Conservation (phyloP, 1,284 basidiomycete species). For the Ceratobasidium papillatum region DNA sequence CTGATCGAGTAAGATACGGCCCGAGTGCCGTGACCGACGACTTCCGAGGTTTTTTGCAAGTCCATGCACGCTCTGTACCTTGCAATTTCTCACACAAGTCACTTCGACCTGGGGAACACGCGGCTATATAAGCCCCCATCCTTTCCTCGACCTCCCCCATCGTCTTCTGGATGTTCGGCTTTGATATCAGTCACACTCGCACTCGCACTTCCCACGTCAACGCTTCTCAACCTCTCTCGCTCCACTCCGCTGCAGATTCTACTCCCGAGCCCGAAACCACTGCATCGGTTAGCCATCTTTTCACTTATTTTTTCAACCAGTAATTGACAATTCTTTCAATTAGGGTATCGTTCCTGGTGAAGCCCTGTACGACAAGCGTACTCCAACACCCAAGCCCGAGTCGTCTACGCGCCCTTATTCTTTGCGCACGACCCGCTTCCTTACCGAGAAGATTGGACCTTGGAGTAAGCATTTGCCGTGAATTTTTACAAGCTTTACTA, state of each 20-base stretch:
- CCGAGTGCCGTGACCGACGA: too few relatives aligned
- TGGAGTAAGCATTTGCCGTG: background rate
- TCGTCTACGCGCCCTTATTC: background rate
- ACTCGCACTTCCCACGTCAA: background rate
- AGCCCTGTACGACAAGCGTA: background rate
- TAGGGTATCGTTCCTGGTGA: background rate
- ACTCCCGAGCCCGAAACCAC: background rate
- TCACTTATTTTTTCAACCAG: background rate
- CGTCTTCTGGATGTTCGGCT: background rate
- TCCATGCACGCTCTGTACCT: background rate
- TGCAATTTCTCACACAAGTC: background rate
- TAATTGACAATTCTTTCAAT: background rate
- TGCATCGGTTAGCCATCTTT: background rate
- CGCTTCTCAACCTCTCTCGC: background rate
- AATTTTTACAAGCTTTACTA: background rate
- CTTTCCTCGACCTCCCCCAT: background rate
- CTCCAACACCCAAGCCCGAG: background rate
- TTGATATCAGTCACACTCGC: background rate
- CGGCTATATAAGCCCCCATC: background rate
- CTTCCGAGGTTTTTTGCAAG: background rate
- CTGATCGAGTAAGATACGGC: too few relatives aligned
- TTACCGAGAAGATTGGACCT: background rate
- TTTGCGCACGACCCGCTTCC: background rate
- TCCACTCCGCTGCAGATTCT: background rate
- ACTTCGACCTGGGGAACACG: background rate